Evolutionary conservation across 2,329 filamentous ascomycete genomes (phyloP).

Genomic region (Pyricularia sp.): DNA sequence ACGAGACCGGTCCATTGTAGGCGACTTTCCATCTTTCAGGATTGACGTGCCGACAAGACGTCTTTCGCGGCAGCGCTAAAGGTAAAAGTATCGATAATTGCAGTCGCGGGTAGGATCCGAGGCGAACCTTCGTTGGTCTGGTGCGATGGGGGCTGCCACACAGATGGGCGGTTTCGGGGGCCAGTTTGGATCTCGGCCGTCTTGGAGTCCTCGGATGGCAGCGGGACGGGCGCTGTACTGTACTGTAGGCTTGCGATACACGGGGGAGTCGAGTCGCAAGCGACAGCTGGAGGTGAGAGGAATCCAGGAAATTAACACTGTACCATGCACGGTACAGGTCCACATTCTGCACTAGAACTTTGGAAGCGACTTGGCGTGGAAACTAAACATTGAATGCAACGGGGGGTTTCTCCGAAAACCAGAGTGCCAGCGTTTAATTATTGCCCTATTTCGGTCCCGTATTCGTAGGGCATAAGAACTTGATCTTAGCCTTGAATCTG

Average conservation of each 20-base stretch:
- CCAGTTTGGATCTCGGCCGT: not conserved
- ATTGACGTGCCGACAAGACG: not conserved
- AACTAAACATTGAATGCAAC: not conserved
- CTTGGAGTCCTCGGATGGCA: not conserved
- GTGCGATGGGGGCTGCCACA: not conserved
- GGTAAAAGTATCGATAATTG: not conserved
- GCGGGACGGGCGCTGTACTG: not conserved
- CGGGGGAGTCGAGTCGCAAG: no score
- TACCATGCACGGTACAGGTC: not conserved
- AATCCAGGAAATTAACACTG: no score
- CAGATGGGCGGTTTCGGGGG: not conserved
- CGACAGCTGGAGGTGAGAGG: no score
- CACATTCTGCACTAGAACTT: not conserved
- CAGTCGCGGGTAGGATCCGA: not conserved
- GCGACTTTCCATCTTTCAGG: conserved; percentile 3
- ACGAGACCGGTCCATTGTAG: conserved; percentile 7
- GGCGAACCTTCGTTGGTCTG: not conserved
- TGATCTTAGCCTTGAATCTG: not conserved
- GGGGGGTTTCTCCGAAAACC: not conserved
- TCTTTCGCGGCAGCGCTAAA: not conserved
- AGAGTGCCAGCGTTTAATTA: not conserved
- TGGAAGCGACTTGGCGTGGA: not conserved
- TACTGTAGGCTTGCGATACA: not conserved
- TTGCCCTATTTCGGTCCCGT: not conserved
- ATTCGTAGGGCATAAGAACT: not conserved